phyloP scores from a whole-genome alignment of 2,329 filamentous ascomycete genomes.

The Cordyceps cicadae region DNA sequence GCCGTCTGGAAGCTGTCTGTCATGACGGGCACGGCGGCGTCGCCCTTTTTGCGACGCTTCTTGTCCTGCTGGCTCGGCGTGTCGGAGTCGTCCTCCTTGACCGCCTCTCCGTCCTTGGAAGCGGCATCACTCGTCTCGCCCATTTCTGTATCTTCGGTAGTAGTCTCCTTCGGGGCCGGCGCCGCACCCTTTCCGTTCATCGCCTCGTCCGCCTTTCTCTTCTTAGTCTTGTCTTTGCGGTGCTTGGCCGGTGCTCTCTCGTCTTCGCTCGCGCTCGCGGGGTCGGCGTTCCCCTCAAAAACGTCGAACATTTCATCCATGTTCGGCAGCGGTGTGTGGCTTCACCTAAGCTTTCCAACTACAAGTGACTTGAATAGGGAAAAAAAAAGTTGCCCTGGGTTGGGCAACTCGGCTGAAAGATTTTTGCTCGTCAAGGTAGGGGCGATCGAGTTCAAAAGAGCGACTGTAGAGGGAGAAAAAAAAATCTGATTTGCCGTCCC shows the following conservation, averaged over 20 bases:
- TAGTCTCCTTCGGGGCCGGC: not conserved
- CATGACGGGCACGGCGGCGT: slow-evolving; percentile 65
- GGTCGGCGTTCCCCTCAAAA: slow-evolving; percentile 56
- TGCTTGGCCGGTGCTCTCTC: slow-evolving; percentile 38
- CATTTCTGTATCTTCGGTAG: slow-evolving; percentile 31
- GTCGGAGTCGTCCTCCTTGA: slow-evolving; percentile 31
- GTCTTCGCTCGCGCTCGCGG: slow-evolving; percentile 34
- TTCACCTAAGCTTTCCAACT: not conserved
- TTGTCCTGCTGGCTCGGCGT: slow-evolving; percentile 48
- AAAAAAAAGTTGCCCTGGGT: not conserved
- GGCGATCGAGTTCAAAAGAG: not conserved
- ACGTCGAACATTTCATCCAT: slow-evolving; percentile 81
- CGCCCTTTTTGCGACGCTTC: slow-evolving; percentile 55
- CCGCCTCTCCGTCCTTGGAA: slow-evolving; percentile 28
- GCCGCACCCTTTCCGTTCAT: slow-evolving; percentile 48
- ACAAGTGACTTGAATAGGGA: not conserved
- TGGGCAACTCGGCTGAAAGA: not conserved
- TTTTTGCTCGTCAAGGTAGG: not conserved
- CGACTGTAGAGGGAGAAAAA: not conserved
- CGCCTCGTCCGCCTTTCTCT: slow-evolving; percentile 75
- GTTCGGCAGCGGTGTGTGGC: slow-evolving; percentile 12
- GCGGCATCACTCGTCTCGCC: slow-evolving; percentile 33
- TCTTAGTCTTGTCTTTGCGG: slow-evolving; percentile 61
- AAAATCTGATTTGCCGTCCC: not conserved
- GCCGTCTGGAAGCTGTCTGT: slow-evolving; percentile 94